Evolutionary conservation across 2,329 filamentous ascomycete genomes (phyloP), one percentile per base, ranked within the genome.

Genomic region (Pseudomassariella vexata): DNA sequence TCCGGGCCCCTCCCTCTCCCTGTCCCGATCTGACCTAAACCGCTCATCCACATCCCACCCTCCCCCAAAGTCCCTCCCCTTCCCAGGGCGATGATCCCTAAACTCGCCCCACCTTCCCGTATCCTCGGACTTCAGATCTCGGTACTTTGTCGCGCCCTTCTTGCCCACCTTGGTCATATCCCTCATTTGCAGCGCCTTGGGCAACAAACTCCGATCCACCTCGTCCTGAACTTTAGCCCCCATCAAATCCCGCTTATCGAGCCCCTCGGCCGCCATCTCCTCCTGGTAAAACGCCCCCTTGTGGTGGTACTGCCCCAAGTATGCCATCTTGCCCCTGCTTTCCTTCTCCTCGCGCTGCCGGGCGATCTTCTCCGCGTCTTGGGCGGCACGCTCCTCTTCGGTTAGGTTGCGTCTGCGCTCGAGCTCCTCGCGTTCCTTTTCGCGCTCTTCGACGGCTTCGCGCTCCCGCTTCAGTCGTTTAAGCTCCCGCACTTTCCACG

Each of bases 241-340:
- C 77, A 94, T 94, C 43, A 95, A 70, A 52, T 95, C 85, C 28
- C 92, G 72, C 52, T 81, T 74, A 41, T 85, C 79, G 27, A 95
- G 66, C 1, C 86, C 85, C 41, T 85, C 78, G 11, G 77, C 78
- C 46, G 80, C 77, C 31, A 80, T 72, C 47, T 94, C 85, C 32
- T 89, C 86, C 45, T 83, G 84, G 66, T 86, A 96, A 65, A 96
- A 98, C 11, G 92, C 92, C 29, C 92, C 92, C 63, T 89, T 90
- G 69, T 98, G 92, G 60, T 86, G 89, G 64, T 96, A 98, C 55
- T 89, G 88, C 53, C 95, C 89, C 84, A 96, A 86, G 57, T 79
- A 95, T 2, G 75, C 75, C 70, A 92, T 86, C 60, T 90, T 83
- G 32, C 87, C 87, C 39, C 82, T 81, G 30, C 68, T 60, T 39